A percentile compares a stretch with the other conserved stretches of the same genome.
phyloP scores from a whole-genome alignment of 441 rosid species.

The Erodium trifolium region DNA sequence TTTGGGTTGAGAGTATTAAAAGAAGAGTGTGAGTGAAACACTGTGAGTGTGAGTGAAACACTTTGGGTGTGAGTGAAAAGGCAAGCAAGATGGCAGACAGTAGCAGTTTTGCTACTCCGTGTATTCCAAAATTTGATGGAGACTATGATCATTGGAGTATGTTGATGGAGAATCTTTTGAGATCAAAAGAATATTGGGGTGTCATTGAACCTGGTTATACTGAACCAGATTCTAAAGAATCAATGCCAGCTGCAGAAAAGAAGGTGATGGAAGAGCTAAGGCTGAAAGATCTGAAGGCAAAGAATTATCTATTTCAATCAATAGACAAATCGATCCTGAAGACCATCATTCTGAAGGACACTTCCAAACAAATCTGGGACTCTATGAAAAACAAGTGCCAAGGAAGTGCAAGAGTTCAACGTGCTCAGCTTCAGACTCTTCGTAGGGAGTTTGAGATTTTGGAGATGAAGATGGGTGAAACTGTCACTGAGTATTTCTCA shows the following conservation, averaged over 20 bases:
- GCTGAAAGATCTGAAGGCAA: neutral
- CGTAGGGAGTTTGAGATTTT: neutral
- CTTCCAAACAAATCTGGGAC: neutral
- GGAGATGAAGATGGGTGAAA: neutral
- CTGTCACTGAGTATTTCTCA: neutral
- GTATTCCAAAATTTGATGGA: constrained; percentile 10
- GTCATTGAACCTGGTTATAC: neutral
- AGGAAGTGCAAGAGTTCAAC: neutral
- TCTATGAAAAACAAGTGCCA: neutral
- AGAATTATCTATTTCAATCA: neutral
- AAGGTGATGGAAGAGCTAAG: neutral
- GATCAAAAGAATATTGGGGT: constrained; percentile 3
- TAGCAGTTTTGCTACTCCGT: too few relatives aligned
- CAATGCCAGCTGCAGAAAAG: neutral
- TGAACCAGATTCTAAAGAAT: too few relatives aligned
- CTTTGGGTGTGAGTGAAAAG: too few relatives aligned
- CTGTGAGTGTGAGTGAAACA: too few relatives aligned
- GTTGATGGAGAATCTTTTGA: constrained; percentile 10
- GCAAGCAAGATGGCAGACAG: too few relatives aligned
- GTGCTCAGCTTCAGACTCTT: neutral
- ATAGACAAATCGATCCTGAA: neutral
- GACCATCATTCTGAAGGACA: neutral
- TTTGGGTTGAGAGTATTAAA: too few relatives aligned
- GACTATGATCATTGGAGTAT: constrained; percentile 15
- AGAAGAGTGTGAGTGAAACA: too few relatives aligned